These are phyloP conservation scores for Salicornia ramosissima DNA, from an alignment of 148 eudicot genomes.

Conservation along the genomic window DNA sequence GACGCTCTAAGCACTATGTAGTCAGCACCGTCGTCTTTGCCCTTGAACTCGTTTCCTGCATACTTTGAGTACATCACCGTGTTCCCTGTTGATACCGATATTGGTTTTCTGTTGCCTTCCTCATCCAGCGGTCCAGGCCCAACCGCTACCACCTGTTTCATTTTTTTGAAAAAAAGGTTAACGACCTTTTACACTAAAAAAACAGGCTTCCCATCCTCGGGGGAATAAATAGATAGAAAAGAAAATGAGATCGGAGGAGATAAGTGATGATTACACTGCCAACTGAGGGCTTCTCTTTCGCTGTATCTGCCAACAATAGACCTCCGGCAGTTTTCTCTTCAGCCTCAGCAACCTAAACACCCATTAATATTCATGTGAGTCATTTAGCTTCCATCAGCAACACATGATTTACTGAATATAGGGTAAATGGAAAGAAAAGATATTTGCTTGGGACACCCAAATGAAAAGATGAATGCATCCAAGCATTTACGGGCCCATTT, in stretches of 20 bases:
- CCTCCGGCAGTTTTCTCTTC: slow-evolving; percentile 85
- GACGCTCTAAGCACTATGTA: slow-evolving; percentile 67
- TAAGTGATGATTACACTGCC: slow-evolving; percentile 56
- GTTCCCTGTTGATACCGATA: slow-evolving; percentile 59
- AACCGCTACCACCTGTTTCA: slow-evolving; percentile 60
- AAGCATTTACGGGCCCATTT: not conserved
- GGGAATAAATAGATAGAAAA: too few relatives aligned
- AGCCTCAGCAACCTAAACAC: slow-evolving; percentile 62
- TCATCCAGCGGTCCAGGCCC: slow-evolving; percentile 80
- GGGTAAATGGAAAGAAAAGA: not conserved
- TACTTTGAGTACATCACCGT: slow-evolving; percentile 81
- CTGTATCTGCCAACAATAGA: slow-evolving; percentile 62
- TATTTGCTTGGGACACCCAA: too few relatives aligned
- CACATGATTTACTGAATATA: too few relatives aligned
- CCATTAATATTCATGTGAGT: not conserved
- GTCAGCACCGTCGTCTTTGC: slow-evolving; percentile 72
- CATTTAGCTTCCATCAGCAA: not conserved
- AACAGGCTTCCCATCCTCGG: too few relatives aligned
- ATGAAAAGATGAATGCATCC: not conserved
- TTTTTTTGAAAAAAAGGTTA: not conserved
- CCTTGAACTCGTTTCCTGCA: slow-evolving; percentile 87
- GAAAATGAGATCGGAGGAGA: not conserved
- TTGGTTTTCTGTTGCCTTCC: slow-evolving; percentile 64
- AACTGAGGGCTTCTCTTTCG: slow-evolving; percentile 81
- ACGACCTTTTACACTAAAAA: too few relatives aligned